Percentiles rank a stretch among this genome's conserved stretches.
phyloP scores from a whole-genome alignment of 345 rosid genomes.

The Moricandia arvensis region DNA sequence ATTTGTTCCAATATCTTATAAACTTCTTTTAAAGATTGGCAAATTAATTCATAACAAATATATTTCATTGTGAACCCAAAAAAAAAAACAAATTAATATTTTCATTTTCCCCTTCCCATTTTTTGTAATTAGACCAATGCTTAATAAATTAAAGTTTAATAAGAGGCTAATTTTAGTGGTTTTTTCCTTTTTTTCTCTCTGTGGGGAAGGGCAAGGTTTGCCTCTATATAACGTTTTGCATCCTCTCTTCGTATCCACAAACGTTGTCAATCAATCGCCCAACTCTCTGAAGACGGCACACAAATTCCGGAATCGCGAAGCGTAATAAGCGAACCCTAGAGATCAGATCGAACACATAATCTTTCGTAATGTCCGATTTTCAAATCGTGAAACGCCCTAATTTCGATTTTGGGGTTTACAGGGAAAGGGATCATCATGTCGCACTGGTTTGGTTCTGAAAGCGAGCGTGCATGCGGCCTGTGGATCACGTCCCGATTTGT shows the following conservation, averaged over 20 bases:
- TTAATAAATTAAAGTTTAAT: no score
- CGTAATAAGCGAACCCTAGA: constrained; percentile 5
- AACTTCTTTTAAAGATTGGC: no score
- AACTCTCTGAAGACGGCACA: background rate
- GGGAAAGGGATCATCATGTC: constrained; percentile 52
- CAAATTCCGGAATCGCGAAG: constrained; percentile 13
- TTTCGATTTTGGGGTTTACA: background rate
- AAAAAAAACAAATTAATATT: no score
- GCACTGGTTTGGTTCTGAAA: constrained; percentile 66
- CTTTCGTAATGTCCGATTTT: background rate
- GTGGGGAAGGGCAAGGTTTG: background rate
- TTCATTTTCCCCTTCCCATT: no score
- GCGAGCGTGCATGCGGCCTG: constrained; percentile 78
- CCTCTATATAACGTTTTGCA: background rate
- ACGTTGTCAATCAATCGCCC: background rate
- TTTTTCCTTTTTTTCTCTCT: background rate
- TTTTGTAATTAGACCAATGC: no score
- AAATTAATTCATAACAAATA: no score
- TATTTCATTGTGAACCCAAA: no score
- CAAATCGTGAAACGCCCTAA: constrained; percentile 24
- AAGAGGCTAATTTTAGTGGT: background rate
- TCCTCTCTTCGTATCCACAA: background rate
- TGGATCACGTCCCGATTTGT: constrained; percentile 64
- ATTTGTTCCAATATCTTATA: no score
- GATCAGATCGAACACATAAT: background rate